These are phyloP conservation scores for Maudiozyma pseudohumilis DNA, from an alignment of 805 yeast species.

Conservation along the genomic window DNA sequence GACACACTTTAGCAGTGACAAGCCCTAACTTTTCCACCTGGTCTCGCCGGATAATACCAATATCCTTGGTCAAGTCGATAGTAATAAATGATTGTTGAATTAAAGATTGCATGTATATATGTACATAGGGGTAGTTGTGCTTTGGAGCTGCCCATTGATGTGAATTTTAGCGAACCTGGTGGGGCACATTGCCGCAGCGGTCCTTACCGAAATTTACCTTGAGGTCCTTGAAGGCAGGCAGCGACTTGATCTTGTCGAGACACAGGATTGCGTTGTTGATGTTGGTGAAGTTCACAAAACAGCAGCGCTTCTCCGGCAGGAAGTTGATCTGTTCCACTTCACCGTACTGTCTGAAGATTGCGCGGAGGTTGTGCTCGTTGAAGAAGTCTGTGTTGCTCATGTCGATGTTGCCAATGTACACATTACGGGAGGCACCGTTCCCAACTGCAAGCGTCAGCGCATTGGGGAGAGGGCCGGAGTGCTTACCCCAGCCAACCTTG, in stretches of 20 bases:
- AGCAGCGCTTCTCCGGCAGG: slow-evolving; percentile 74
- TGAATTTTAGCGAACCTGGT: slow-evolving; percentile 36
- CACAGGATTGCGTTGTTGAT: slow-evolving; percentile 88
- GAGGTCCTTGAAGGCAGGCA: slow-evolving; percentile 54
- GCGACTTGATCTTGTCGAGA: slow-evolving; percentile 78
- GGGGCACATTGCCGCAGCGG: slow-evolving; percentile 89
- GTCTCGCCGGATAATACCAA: too few species aligned
- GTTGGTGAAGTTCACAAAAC: slow-evolving; percentile 84
- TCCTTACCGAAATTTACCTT: slow-evolving; percentile 90
- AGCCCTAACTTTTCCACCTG: too few species aligned
- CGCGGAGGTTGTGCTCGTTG: slow-evolving; percentile 51
- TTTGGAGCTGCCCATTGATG: background rate
- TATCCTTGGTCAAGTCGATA: too few species aligned
- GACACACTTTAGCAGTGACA: too few species aligned
- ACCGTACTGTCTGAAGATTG: slow-evolving; percentile 74
- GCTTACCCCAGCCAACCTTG: slow-evolving; percentile 97
- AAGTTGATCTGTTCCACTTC: slow-evolving; percentile 93
- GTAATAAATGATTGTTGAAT: too few species aligned
- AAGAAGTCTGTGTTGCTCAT: slow-evolving; percentile 29
- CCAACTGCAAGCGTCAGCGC: slow-evolving; percentile 83
- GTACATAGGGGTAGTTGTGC: too few species aligned
- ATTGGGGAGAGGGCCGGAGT: slow-evolving; percentile 82
- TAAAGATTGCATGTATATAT: too few species aligned
- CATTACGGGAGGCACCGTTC: slow-evolving; percentile 88
- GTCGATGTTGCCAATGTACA: slow-evolving; percentile 71